Percentiles rank a stretch among this genome's conserved stretches.
These are phyloP conservation scores for Aspergillus neotritici DNA, from an alignment of 2,329 filamentous ascomycete species.

Conservation along the genomic window DNA sequence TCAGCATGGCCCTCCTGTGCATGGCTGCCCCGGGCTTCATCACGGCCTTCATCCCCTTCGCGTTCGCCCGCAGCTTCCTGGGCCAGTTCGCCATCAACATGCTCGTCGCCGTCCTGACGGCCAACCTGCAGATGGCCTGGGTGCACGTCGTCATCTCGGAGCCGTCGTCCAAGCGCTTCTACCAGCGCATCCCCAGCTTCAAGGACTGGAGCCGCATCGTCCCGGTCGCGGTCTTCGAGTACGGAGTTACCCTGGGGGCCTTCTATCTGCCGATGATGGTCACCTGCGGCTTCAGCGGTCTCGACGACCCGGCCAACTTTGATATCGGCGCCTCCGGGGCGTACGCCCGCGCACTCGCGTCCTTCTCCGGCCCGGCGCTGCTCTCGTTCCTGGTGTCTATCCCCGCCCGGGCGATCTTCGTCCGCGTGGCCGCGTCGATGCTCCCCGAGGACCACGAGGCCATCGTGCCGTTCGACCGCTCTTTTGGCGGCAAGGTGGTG, in stretches of 20 bases:
- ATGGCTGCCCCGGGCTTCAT: constrained; percentile 45
- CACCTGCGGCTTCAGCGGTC: constrained; percentile 36
- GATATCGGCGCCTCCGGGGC: too few species aligned
- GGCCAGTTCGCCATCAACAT: constrained; percentile 48
- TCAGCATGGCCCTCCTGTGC: constrained; percentile 48
- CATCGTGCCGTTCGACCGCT: constrained; percentile 85
- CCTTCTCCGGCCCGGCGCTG: constrained; percentile 40
- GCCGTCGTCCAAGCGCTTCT: constrained; percentile 59
- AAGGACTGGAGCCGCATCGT: constrained; percentile 63
- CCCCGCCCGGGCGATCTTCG: constrained; percentile 68
- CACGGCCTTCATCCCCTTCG: constrained; percentile 29
- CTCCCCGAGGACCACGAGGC: constrained; percentile 75
- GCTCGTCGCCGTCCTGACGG: constrained; percentile 55
- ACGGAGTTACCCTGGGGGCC: constrained; percentile 49
- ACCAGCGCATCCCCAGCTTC: constrained; percentile 62
- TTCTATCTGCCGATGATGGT: constrained; percentile 37
- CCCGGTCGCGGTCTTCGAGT: constrained; percentile 60
- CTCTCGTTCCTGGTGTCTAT: constrained; percentile 62
- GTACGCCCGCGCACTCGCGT: constrained; percentile 7
- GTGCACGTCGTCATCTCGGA: constrained; percentile 78
- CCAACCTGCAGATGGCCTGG: constrained; percentile 70
- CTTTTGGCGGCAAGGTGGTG: constrained; percentile 70
- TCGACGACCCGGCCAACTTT: constrained; percentile 4
- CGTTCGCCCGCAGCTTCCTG: constrained; percentile 32
- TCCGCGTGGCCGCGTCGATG: constrained; percentile 81